Evolutionary conservation across 1,139 yeast genomes (phyloP).

Genomic region (Kodamaea sp.): DNA sequence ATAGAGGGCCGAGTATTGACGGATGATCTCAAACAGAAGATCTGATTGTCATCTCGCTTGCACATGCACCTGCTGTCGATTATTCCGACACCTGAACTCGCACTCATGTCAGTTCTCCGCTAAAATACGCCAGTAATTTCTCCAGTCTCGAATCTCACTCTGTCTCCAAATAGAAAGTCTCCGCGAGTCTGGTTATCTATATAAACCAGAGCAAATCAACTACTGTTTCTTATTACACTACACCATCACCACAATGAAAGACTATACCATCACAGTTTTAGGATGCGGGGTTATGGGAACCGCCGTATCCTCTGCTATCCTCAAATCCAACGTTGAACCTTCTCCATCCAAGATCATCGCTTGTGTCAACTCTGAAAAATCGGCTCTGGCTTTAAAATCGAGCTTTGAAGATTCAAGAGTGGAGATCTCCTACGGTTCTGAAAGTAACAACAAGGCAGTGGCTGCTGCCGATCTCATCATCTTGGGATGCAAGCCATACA

Average conservation of each 20-base stretch:
- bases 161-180: too few relatives aligned
- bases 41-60: too few relatives aligned
- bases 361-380: constrained; percentile 62
- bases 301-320: constrained; percentile 86
- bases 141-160: too few relatives aligned
- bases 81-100: too few relatives aligned
- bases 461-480: constrained; percentile 66
- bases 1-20: too few relatives aligned
- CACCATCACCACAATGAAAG: constrained; percentile 25
- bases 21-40: too few relatives aligned
- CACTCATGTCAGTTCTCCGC: too few relatives aligned
- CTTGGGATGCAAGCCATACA: constrained; percentile 84
- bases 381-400: constrained; percentile 48
- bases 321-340: constrained; percentile 47
- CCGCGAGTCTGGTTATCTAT: too few relatives aligned
- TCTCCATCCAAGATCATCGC: constrained; percentile 73
- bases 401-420: constrained; percentile 37
- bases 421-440: constrained; percentile 54
- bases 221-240: not conserved
- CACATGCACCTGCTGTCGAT: too few relatives aligned
- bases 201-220: too few relatives aligned
- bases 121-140: too few relatives aligned
- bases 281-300: constrained; percentile 98
- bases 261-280: constrained; percentile 72
- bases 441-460: constrained; percentile 58